Evolutionary conservation across 78 protist species (phyloP).

Genomic region (Dictyostelium citrinum): DNA sequence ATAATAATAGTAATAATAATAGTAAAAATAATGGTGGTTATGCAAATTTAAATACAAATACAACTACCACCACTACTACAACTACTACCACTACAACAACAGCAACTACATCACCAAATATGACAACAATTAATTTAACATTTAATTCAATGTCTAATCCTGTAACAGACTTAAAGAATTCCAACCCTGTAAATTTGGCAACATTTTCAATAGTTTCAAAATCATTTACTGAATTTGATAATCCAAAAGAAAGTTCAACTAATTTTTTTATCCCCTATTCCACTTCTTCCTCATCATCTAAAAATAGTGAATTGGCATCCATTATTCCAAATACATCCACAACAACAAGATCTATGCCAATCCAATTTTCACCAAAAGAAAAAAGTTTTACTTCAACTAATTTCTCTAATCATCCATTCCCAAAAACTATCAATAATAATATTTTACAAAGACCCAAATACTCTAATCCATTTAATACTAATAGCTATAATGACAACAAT

Average conservation of each 20-base stretch:
- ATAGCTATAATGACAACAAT: no score
- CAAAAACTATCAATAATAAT: no score
- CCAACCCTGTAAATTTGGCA: no score
- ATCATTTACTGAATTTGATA: no score
- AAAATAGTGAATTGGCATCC: not conserved
- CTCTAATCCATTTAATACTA: no score
- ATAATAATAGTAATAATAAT: no score
- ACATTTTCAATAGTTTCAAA: no score
- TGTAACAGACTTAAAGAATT: not conserved
- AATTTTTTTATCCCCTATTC: no score
- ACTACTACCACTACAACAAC: not conserved
- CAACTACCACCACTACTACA: not conserved
- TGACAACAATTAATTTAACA: not conserved
- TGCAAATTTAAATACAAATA: no score
- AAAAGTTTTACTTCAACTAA: not conserved
- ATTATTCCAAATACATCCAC: not conserved
- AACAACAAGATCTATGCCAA: not conserved
- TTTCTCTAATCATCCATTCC: not conserved
- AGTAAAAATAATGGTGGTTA: no score
- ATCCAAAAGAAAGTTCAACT: not conserved
- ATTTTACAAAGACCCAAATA: no score
- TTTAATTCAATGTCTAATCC: not conserved
- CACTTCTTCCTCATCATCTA: not conserved
- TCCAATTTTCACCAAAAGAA: no score
- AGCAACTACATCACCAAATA: not conserved